Evolutionary conservation across 192 early-diverging fungal species (phyloP), one percentile per base, ranked within the genome.

Genomic region (Chytriomyces sp.): DNA sequence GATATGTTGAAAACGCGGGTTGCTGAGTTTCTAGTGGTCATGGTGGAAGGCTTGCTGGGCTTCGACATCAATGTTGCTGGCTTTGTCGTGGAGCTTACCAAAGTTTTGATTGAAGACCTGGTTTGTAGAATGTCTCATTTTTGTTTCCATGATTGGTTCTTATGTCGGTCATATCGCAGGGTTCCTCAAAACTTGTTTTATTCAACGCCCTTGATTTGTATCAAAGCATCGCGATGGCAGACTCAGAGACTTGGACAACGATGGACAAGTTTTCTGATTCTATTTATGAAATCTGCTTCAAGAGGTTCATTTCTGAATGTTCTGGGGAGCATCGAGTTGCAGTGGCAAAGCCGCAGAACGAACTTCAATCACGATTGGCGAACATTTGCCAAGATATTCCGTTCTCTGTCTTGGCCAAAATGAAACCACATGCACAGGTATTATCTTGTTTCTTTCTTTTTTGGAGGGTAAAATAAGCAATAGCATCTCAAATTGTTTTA

Each of bases 31-130:
- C 61, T 85, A 5, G 10, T 11, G 16, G 47, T 44, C 24, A 47
- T 85, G 3, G 49, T 85, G 20, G 53, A 61, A 13, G 35, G 57
- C 13, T 11, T 75, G 9, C 45, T 70, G 57, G 81, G 81, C 28
- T 50, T 85, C 53, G 84, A 79, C 20, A 75, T 85, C 63, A 85
- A 82, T 50, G 64, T 82, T 24, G 74, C 77, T 62, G 50, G 77
- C 1, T 85, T 85, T 64, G 64, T 82, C n/a, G 68, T 79, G 35
- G 76, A 69, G 50, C 46, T 82, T 0, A 72, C 69, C 49, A 62
- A 53, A 23, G n/a, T 59, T 16, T 72, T 69, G 65, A 68, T 85
- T 5, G 26, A 9, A n/a, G 28, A 48, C 20, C 64, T 81, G 49
- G 46, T 66, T 48, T 48, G 28, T 35, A 66, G n/a, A 20, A 23